phyloP scores from a whole-genome alignment of 2,329 filamentous ascomycete species.

The Didymella exigua region DNA sequence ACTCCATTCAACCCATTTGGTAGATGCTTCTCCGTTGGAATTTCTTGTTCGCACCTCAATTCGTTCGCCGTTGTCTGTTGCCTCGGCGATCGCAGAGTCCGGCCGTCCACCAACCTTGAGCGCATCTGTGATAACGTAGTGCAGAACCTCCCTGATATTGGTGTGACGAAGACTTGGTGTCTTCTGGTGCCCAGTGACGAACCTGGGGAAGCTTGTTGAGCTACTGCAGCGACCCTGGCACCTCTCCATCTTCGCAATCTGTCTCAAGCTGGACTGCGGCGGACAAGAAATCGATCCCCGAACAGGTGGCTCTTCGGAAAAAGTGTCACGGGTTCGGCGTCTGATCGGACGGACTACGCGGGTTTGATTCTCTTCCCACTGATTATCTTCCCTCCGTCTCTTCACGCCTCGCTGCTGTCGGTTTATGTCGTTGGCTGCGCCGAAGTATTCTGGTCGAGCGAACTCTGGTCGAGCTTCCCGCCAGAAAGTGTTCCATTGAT shows the following conservation, averaged over 20 bases:
- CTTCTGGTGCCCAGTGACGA: constrained; percentile 48
- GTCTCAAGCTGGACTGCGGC: constrained; percentile 14
- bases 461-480: constrained; percentile 52
- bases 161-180: constrained; percentile 56
- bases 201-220: constrained; percentile 38
- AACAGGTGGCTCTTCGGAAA: constrained; percentile 38
- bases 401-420: constrained; percentile 51
- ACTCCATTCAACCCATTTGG: constrained; percentile 57
- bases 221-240: constrained; percentile 32
- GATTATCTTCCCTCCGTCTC: constrained; percentile 49
- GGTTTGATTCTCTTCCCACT: constrained; percentile 34
- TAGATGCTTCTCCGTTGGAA: constrained; percentile 52
- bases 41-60: constrained; percentile 56
- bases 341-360: constrained; percentile 34
- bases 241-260: constrained; percentile 27
- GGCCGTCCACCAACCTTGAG: constrained; percentile 59
- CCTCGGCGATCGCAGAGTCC: constrained; percentile 56
- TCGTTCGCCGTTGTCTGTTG: constrained; percentile 55
- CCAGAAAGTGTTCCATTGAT: constrained; percentile 36
- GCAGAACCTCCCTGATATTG: constrained; percentile 56
- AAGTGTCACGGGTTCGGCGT: constrained; percentile 34
- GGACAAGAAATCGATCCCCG: constrained; percentile 27
- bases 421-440: constrained; percentile 51
- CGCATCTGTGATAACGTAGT: constrained; percentile 59
- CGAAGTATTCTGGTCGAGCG: constrained; percentile 51